Evolutionary conservation across 805 yeast genomes (phyloP), one percentile per base, ranked within the genome.

Genomic region (Starmera caribaea): DNA sequence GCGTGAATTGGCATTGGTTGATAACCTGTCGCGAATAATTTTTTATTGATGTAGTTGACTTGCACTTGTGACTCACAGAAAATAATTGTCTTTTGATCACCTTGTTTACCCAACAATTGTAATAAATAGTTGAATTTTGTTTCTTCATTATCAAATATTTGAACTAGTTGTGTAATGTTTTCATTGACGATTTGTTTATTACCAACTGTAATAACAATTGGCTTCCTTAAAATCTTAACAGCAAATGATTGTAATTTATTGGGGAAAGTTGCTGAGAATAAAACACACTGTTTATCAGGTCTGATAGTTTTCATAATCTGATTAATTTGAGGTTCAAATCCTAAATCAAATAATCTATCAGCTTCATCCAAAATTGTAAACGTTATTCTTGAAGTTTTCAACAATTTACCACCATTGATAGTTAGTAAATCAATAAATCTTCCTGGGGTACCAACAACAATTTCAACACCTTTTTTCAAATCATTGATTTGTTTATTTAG

Each of bases 261-360:
- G 0, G 97, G 96, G 49, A 92, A 88, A 0, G 98, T 92, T 0
- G 98, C 98, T 10, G 96, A 87, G 55, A 90, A 92, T 21, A 92
- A 61, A 3, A 89, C 90, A 14, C 92, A 83, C 53, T 90, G 97
- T 37, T 82, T 68, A 54, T 89, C 96, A 0, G 92, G 92, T 37
- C 97, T 68, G 3, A 86, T 69, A 30, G 82, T 81, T 13, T 73
- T 68, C 54, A 88, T 68, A 16, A 92, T 81, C 51, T 86, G 85
- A 48, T 74, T 77, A 4, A 92, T 87, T 55, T 92, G 98, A 0
- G 98, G 97, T 50, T 87, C 97, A 61, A 92, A 92, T 1, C 98
- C 98, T 73, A 92, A 66, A 58, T 92, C 98, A 63, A 90, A 90
- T 83, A 92, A 79, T 46, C 98, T 64, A 59, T 92, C 98, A 1